phyloP scores from a whole-genome alignment of 345 rosid genomes.

The Citrus unshiu region DNA sequence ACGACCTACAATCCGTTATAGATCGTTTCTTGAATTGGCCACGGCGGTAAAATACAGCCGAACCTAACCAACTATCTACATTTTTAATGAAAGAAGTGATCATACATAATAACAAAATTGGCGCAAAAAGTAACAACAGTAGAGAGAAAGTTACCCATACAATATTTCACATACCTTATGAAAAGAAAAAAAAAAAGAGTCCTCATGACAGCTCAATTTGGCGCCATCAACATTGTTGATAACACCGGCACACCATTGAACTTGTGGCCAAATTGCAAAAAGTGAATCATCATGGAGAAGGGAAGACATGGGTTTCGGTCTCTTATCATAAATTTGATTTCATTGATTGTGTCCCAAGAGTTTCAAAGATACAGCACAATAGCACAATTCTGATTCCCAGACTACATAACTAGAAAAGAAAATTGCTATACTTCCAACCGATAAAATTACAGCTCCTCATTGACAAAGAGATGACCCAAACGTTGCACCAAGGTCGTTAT shows the following conservation, averaged over 20 bases:
- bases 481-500: conserved; percentile 1
- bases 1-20: background rate
- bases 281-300: background rate
- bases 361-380: conserved; percentile 17
- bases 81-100: too few relatives aligned
- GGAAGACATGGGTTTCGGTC: background rate
- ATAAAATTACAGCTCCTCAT: background rate
- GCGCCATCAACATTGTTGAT: too few relatives aligned
- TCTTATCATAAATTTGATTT: background rate
- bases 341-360: background rate
- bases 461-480: conserved; percentile 3
- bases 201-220: too few relatives aligned
- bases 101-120: too few relatives aligned
- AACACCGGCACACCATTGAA: too few relatives aligned
- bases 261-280: too few relatives aligned
- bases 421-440: background rate
- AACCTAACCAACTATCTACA: too few relatives aligned
- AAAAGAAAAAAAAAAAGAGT: too few relatives aligned
- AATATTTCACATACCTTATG: too few relatives aligned
- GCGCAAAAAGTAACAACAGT: too few relatives aligned
- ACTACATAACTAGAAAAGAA: background rate
- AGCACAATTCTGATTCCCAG: conserved; percentile 4
- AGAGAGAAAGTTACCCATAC: too few relatives aligned
- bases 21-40: background rate
- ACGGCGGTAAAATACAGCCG: too few relatives aligned